Percentiles rank a stretch among this genome's conserved stretches.
Conservation (phyloP, 1,284 basidiomycete species). For the Moesziomyces parantarcticus region DNA sequence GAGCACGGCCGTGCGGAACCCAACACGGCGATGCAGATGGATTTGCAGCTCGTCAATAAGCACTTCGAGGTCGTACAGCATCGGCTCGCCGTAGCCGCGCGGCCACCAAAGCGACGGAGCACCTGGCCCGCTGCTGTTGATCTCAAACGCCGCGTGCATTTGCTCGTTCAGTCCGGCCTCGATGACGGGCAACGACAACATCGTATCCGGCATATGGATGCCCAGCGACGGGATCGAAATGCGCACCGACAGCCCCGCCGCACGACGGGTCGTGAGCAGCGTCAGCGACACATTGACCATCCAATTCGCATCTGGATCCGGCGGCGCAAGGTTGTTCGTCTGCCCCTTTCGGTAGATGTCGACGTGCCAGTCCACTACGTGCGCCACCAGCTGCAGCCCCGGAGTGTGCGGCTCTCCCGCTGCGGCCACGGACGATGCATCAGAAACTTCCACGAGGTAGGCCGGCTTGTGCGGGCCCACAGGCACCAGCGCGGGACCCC, state of each 20-base stretch:
- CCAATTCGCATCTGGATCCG: conserved; percentile 53
- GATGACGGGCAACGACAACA: conserved; percentile 15
- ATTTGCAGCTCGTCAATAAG: conserved; percentile 19
- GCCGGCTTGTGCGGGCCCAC: conserved; percentile 41
- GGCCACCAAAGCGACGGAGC: conserved; percentile 59
- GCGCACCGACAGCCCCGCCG: conserved; percentile 12
- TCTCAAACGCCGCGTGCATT: conserved; percentile 31
- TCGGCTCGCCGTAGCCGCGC: conserved; percentile 37
- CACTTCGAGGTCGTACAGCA: conserved; percentile 40
- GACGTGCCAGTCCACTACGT: conserved; percentile 16
- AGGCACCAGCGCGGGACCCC: conserved; percentile 54
- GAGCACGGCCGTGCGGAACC: conserved; percentile 54
- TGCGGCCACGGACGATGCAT: too few relatives aligned
- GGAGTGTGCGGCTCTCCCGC: too few relatives aligned
- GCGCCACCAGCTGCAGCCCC: conserved; percentile 1
- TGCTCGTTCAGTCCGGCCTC: conserved; percentile 25
- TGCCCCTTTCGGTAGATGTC: conserved; percentile 54
- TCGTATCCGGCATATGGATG: conserved; percentile 13
- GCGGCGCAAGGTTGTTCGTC: conserved; percentile 50
- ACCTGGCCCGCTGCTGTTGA: conserved; percentile 22
- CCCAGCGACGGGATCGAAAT: conserved; percentile 23
- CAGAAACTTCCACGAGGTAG: conserved; percentile 35
- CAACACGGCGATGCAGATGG: conserved; percentile 24
- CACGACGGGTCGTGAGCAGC: conserved; percentile 13
- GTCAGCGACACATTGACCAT: conserved; percentile 58